Conservation (phyloP, 768 basidiomycete genomes). For the Steccherinum ochraceum region DNA sequence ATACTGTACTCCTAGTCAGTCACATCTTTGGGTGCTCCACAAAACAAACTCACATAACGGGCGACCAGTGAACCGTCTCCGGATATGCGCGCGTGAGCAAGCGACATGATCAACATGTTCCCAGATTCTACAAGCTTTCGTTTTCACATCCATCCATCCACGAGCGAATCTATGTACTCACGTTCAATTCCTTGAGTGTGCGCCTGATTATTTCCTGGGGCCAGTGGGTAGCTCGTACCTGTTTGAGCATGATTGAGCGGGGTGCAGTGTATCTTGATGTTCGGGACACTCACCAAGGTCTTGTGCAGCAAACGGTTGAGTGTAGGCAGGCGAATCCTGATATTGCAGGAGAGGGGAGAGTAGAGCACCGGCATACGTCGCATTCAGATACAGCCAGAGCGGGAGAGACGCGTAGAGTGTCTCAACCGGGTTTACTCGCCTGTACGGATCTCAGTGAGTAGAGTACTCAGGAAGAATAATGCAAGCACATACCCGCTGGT, state of each 20-base stretch:
- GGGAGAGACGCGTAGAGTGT: constrained; percentile 25
- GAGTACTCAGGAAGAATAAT: background rate
- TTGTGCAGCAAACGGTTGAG: constrained; percentile 17
- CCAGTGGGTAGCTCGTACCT: constrained; percentile 9
- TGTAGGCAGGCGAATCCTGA: constrained; percentile 14
- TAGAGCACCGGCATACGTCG: constrained; percentile 19
- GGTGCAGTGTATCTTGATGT: too few relatives aligned
- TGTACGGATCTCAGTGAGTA: too few relatives aligned
- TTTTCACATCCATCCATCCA: too few relatives aligned
- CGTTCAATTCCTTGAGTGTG: constrained; percentile 8
- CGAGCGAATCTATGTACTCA: background rate
- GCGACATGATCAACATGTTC: constrained; percentile 30
- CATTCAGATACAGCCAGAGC: constrained; percentile 24
- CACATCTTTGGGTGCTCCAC: too few relatives aligned
- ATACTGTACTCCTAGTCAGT: constrained; percentile 11
- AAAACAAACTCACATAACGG: constrained; percentile 15
- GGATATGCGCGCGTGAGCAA: constrained; percentile 23
- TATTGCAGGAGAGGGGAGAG: constrained; percentile 23
- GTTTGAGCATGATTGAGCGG: too few relatives aligned
- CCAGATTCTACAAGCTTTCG: constrained; percentile 26
- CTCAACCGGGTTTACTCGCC: constrained; percentile 27
- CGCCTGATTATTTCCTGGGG: constrained; percentile 1
- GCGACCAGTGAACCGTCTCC: constrained; percentile 21
- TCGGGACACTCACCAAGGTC: constrained; percentile 24
- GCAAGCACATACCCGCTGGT: background rate